Percentiles rank a stretch among this genome's conserved stretches.
These are phyloP conservation scores for Globisporangium apiculatum DNA, from an alignment of 352 stramenopile genomes.

Conservation along the genomic window DNA sequence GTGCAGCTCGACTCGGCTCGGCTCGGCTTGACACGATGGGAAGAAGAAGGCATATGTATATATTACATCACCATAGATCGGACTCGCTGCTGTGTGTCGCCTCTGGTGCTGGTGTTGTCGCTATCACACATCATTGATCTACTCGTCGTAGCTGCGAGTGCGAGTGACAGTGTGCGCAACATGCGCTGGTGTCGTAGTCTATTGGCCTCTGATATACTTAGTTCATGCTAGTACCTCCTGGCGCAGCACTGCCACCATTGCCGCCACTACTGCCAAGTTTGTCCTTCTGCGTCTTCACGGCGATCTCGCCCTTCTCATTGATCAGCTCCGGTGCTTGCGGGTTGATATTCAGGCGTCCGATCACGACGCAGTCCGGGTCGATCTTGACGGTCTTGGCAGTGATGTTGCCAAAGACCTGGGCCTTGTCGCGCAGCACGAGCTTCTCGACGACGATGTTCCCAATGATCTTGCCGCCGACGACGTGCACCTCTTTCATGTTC, in stretches of 20 bases:
- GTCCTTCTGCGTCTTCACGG: constrained; percentile 28
- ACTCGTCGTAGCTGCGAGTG: too few species aligned
- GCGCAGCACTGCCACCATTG: background rate
- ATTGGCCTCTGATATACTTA: background rate
- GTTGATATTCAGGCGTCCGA: constrained; percentile 84
- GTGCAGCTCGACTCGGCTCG: too few species aligned
- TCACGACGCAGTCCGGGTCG: constrained; percentile 81
- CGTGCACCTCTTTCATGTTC: constrained; percentile 85
- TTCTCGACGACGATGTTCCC: constrained; percentile 84
- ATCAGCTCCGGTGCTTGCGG: constrained; percentile 77
- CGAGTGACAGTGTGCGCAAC: too few species aligned
- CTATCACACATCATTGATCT: too few species aligned
- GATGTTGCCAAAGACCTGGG: constrained; percentile 86
- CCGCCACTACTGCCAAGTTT: background rate
- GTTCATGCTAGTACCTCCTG: background rate
- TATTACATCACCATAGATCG: constrained; percentile 41
- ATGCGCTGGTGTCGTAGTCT: too few species aligned
- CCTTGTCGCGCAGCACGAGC: constrained; percentile 81
- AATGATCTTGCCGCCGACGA: constrained; percentile 80
- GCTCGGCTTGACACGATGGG: background rate
- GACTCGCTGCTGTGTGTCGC: background rate
- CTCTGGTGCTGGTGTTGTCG: background rate
- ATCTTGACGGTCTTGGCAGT: constrained; percentile 87
- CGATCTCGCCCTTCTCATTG: constrained; percentile 76
- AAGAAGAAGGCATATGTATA: constrained; percentile 26